phyloP scores from a whole-genome alignment of 768 basidiomycete species.

The Leucogyrophana mollusca region DNA sequence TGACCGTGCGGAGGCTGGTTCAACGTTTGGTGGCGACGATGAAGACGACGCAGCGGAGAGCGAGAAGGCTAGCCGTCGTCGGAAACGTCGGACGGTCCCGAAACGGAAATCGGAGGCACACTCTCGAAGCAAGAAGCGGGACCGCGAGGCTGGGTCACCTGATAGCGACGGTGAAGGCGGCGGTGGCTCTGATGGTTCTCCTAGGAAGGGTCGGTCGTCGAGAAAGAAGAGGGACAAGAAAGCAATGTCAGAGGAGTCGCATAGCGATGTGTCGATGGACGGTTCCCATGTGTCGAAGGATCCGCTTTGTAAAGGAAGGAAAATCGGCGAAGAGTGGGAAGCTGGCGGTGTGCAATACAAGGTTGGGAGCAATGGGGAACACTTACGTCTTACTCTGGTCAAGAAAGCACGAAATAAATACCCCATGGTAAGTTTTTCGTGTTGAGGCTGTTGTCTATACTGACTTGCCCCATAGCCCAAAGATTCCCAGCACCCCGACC shows the following conservation, averaged over 20 bases:
- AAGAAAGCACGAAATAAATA: slow-evolving; percentile 71
- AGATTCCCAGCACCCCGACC: slow-evolving; percentile 79
- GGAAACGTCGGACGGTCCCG: slow-evolving; percentile 56
- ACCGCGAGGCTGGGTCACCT: slow-evolving; percentile 49
- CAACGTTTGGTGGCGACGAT: slow-evolving; percentile 63
- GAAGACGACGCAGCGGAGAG: slow-evolving; percentile 39
- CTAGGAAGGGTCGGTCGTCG: slow-evolving; percentile 10
- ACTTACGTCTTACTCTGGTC: slow-evolving; percentile 67
- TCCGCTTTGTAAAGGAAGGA: slow-evolving; percentile 52
- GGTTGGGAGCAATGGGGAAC: slow-evolving; percentile 66
- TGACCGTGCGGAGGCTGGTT: slow-evolving; percentile 71
- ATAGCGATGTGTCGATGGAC: slow-evolving; percentile 47
- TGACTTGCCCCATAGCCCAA: slow-evolving; percentile 49
- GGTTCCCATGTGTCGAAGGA: slow-evolving; percentile 47
- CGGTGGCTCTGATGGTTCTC: slow-evolving; percentile 11
- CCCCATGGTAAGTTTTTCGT: slow-evolving; percentile 57
- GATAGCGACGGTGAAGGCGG: slow-evolving; percentile 28
- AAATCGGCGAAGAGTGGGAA: slow-evolving; percentile 78
- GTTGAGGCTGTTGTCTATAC: slow-evolving; percentile 1
- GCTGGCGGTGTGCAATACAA: slow-evolving; percentile 68
- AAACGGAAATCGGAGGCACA: slow-evolving; percentile 51
- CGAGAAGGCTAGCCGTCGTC: slow-evolving; percentile 42
- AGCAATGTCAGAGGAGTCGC: slow-evolving; percentile 34
- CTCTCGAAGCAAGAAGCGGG: slow-evolving; percentile 64
- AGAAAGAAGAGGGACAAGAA: slow-evolving; percentile 60